Evolutionary conservation across 2,329 filamentous ascomycete species (phyloP).

Genomic region (Aspergillus pseudonomiae): DNA sequence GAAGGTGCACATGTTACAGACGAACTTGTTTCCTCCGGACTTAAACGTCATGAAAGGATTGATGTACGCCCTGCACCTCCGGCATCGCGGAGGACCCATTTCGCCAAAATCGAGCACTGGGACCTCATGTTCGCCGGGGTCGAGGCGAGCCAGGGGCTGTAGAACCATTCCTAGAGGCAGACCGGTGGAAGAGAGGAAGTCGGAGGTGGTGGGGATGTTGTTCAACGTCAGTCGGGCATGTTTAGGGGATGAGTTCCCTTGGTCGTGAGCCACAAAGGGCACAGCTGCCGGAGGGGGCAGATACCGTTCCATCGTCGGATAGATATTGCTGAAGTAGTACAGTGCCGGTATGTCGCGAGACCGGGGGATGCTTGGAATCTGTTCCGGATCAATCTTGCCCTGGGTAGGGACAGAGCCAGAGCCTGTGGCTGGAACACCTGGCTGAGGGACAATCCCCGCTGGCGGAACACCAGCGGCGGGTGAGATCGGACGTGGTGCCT

Average conservation of each 20-base stretch:
- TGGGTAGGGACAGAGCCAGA: slow-evolving; percentile 66
- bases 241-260: slow-evolving; percentile 95
- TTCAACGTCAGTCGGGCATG: slow-evolving; percentile 90
- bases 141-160: slow-evolving; percentile 81
- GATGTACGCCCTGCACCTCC: slow-evolving; percentile 92
- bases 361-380: slow-evolving; percentile 86
- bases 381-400: slow-evolving; percentile 82
- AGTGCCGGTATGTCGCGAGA: slow-evolving; percentile 81
- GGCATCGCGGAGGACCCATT: slow-evolving; percentile 82
- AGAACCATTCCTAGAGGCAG: slow-evolving; percentile 85
- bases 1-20: slow-evolving; percentile 97
- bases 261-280: slow-evolving; percentile 91
- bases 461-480: slow-evolving; percentile 30
- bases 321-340: slow-evolving; percentile 84
- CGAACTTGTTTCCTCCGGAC: slow-evolving; percentile 90
- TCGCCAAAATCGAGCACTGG: slow-evolving; percentile 96
- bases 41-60: slow-evolving; percentile 99
- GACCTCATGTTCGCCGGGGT: slow-evolving; percentile 82
- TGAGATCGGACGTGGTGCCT: slow-evolving; percentile 33
- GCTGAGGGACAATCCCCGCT: slow-evolving; percentile 31
- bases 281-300: slow-evolving; percentile 85
- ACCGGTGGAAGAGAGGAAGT: slow-evolving; percentile 77
- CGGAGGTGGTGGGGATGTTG: slow-evolving; percentile 81
- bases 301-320: slow-evolving; percentile 94
- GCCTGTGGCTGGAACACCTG: slow-evolving; percentile 49